Evolutionary conservation across 176 grass and related monocot genomes (phyloP), one percentile per base, ranked within the genome.

Genomic region (Dactylis glomerata): DNA sequence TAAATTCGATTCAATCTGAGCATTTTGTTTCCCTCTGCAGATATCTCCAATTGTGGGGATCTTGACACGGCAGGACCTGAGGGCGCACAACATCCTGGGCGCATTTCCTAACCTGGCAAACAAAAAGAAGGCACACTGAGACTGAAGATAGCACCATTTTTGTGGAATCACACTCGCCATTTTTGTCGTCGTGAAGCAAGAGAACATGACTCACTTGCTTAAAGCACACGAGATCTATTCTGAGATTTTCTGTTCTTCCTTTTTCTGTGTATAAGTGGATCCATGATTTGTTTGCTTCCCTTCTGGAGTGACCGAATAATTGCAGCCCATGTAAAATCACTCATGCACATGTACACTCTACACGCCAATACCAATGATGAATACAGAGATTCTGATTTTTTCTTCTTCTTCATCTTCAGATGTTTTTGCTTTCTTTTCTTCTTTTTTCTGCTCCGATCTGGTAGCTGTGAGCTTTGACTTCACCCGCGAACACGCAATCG

Each of bases 11-110:
- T 12, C 47, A 69, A 23, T 78, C 17, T 38, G 23, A 59, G 10
- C 5, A 12, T 71, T 42, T 31, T 33, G 1, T 32, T 64, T 64
- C 61, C 51, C 11, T 19, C 13, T 71, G 82, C 89, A 98, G 93
- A 94, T 98, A 31, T 57, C 93, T 64, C 86, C 96, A 6, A 83
- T 98, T 46, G 87, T 95, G 16, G 96, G 96, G 56, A 98, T 98
- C 64, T 58, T 98, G 74, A 98, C 96, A 40, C 89, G 96, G 86
- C 96, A 98, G 80, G 93, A 98, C 82, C 91, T 98, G 32, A 77
- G 65, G 67, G 91, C 83, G 14, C 96, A 95, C 77, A 94, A 94
- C 61, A 95, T 98, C 85, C 64, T 91, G 42, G 76, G 41, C 58
- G 93, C 81, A 12, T 98, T 98, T 30, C 96, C 96, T 26, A 83